These are phyloP conservation scores for Neocatenulostroma microsporum DNA, from an alignment of 2,329 filamentous ascomycete species.

Conservation along the genomic window DNA sequence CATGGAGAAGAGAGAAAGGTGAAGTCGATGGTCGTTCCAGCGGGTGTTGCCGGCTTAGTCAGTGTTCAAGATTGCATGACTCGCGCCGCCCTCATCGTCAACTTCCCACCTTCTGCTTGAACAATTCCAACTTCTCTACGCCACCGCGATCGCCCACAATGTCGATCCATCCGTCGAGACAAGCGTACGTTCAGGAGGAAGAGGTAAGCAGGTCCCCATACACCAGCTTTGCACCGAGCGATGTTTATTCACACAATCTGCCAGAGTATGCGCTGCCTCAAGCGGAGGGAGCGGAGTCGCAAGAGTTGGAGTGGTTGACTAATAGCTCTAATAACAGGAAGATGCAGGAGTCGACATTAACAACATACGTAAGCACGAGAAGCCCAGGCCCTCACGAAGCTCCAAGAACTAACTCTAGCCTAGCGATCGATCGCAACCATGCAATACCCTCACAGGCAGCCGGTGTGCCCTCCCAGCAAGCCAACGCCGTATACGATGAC, in stretches of 20 bases:
- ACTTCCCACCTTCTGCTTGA: not conserved
- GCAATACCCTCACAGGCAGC: conserved; percentile 59
- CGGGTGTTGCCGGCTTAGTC: not conserved
- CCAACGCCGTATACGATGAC: conserved; percentile 75
- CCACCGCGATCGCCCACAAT: conserved; percentile 3
- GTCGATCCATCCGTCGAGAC: conserved; percentile 65
- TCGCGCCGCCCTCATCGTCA: not conserved
- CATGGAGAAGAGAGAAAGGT: no score
- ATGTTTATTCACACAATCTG: conserved; percentile 29
- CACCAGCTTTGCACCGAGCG: conserved; percentile 12
- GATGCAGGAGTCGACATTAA: conserved; percentile 54
- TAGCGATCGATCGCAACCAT: conserved; percentile 74
- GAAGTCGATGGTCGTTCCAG: no score
- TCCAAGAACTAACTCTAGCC: conserved; percentile 4
- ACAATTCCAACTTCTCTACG: not conserved
- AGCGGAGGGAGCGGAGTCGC: conserved; percentile 3
- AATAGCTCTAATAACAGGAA: conserved; percentile 34
- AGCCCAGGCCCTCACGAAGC: not conserved
- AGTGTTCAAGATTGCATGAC: not conserved
- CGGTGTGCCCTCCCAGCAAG: conserved; percentile 69
- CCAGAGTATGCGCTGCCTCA: conserved; percentile 16
- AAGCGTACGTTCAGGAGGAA: conserved; percentile 88
- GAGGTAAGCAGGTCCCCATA: conserved; percentile 47
- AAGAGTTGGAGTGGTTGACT: conserved; percentile 16
- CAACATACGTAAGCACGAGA: conserved; percentile 52